phyloP scores from a whole-genome alignment of 2,329 filamentous ascomycete species.

The Xenoacremonium recifei region DNA sequence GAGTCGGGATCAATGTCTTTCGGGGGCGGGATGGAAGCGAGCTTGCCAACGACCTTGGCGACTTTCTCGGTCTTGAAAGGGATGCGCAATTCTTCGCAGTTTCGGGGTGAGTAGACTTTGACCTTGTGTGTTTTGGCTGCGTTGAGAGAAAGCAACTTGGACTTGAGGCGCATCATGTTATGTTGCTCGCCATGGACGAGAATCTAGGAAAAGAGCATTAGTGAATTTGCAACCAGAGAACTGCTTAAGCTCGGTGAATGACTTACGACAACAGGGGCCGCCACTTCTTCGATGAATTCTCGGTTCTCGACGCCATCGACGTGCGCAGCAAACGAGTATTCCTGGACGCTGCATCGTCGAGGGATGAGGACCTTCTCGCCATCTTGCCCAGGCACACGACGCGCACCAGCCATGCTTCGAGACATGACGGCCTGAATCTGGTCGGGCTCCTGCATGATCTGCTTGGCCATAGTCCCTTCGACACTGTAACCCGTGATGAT shows the following conservation, averaged over 20 bases:
- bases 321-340: conserved; percentile 94
- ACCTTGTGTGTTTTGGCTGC: conserved; percentile 75
- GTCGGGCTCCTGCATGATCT: conserved; percentile 92
- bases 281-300: conserved; percentile 94
- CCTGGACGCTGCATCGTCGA: conserved; percentile 85
- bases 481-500: conserved; percentile 98
- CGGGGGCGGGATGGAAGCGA: conserved; percentile 78
- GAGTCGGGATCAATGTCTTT: conserved; percentile 24
- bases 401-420: conserved; percentile 61
- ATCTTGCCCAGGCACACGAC: conserved; percentile 62
- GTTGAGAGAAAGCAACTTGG: conserved; percentile 90
- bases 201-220: conserved; percentile 55
- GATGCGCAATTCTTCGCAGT: conserved; percentile 92
- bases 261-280: conserved; percentile 87
- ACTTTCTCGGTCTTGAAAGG: conserved; percentile 95
- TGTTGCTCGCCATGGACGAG: conserved; percentile 96
- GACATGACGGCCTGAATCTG: conserved; percentile 94
- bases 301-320: conserved; percentile 95
- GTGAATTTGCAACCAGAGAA: not conserved
- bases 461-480: conserved; percentile 96
- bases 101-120: conserved; percentile 91
- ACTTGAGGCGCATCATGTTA: conserved; percentile 97
- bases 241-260: too few relatives aligned
- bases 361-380: conserved; percentile 91
- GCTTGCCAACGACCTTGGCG: conserved; percentile 91